phyloP scores from a whole-genome alignment of 495 filamentous ascomycete species.

The Niebla homalea region DNA sequence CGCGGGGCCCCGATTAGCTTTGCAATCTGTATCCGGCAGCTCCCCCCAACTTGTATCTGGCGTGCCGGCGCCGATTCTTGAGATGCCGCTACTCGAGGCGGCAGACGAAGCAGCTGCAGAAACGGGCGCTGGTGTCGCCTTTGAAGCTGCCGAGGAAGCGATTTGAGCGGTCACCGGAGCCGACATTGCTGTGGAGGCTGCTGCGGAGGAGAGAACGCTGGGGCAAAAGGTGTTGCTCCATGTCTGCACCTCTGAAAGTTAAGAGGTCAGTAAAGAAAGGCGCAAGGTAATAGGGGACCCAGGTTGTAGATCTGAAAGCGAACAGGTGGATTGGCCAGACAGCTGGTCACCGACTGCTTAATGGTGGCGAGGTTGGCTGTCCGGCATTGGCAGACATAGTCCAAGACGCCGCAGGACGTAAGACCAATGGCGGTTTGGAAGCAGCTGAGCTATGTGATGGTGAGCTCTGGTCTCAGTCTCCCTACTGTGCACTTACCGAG shows the following conservation, averaged over 20 bases:
- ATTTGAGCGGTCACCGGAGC: neutral
- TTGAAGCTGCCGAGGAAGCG: neutral
- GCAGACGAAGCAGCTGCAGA: neutral
- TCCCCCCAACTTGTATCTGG: constrained; percentile 7
- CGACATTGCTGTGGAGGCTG: neutral
- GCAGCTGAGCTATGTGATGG: constrained; percentile 3
- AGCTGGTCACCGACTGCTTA: constrained; percentile 6
- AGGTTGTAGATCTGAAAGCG: constrained; percentile 6
- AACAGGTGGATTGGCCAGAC: constrained; percentile 8
- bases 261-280: neutral
- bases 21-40: neutral
- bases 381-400: constrained; percentile 11
- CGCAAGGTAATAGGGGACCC: neutral
- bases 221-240: constrained; percentile 9
- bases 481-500: constrained; percentile 1
- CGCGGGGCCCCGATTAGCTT: constrained; percentile 7
- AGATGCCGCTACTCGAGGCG: neutral
- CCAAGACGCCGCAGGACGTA: constrained; percentile 2
- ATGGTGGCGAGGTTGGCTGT: constrained; percentile 1
- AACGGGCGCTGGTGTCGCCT: neutral
- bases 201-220: constrained; percentile 5
- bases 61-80: constrained; percentile 7
- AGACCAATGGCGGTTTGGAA: constrained; percentile 4
- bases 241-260: constrained; percentile 1
- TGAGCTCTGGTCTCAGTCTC: neutral